A percentile compares a stretch with the other conserved stretches of the same genome.
phyloP scores from a whole-genome alignment of 2,329 filamentous ascomycete genomes.

The Chaetomium sp. region DNA sequence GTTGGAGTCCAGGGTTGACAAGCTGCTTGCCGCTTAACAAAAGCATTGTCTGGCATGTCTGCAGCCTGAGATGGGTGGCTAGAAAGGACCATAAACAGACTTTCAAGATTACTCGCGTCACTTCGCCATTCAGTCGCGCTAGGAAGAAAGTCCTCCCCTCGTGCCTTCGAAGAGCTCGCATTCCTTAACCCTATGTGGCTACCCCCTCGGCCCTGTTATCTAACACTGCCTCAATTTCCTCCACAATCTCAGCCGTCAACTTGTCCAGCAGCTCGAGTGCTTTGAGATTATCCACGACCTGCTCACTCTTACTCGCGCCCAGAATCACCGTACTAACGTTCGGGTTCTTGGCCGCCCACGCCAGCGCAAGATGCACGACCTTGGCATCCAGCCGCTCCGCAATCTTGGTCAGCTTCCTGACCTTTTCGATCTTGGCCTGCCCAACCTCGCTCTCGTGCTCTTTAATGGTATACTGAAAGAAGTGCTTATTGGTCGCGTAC shows the following conservation, averaged over 20 bases:
- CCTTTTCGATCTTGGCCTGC: constrained; percentile 45
- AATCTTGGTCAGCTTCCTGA: constrained; percentile 53
- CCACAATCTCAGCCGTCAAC: constrained; percentile 51
- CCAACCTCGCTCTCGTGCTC: constrained; percentile 47
- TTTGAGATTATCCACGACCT: constrained; percentile 53
- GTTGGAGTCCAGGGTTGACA: too few species aligned
- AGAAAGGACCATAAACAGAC: too few species aligned
- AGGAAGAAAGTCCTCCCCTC: too few species aligned
- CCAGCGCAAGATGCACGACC: constrained; percentile 47
- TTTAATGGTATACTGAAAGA: constrained; percentile 46
- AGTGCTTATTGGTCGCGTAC: constrained; percentile 48
- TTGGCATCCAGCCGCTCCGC: constrained; percentile 57
- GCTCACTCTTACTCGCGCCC: constrained; percentile 51
- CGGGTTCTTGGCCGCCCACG: constrained; percentile 56
- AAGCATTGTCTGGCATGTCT: too few species aligned
- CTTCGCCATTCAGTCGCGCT: too few species aligned
- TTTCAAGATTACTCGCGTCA: too few species aligned
- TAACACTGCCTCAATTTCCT: constrained; percentile 46
- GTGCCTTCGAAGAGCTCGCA: too few species aligned
- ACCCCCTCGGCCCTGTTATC: constrained; percentile 26
- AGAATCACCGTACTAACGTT: constrained; percentile 56
- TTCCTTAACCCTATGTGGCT: constrained; percentile 7
- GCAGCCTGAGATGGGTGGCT: too few species aligned
- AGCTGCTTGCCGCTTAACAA: too few species aligned
- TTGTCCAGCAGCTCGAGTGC: constrained; percentile 47